phyloP scores from a whole-genome alignment of 768 basidiomycete genomes.

The Termitomyces sp. region DNA sequence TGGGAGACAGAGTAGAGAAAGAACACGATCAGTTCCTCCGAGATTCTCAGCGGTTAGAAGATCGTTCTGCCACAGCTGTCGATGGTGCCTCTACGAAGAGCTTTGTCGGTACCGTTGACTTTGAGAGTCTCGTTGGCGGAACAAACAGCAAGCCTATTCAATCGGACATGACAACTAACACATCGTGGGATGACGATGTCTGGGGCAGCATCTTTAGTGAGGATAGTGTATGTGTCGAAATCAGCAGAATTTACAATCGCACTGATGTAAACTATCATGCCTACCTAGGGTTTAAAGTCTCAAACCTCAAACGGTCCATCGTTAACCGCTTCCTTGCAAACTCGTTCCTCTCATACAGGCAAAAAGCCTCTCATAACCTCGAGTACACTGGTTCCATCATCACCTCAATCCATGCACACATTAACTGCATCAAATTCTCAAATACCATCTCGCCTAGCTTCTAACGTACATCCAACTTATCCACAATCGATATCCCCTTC shows the following conservation, averaged over 20 bases:
- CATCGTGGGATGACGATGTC: constrained; percentile 75
- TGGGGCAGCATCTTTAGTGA: constrained; percentile 76
- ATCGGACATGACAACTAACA: constrained; percentile 35
- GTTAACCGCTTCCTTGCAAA: constrained; percentile 22
- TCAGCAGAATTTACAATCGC: no score
- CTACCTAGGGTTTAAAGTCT: constrained; percentile 13
- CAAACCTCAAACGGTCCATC: constrained; percentile 11
- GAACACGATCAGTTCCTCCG: constrained; percentile 92
- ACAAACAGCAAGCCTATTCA: constrained; percentile 39
- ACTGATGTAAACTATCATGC: background rate
- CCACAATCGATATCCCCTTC: background rate
- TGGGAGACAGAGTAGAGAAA: constrained; percentile 82
- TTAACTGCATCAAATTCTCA: constrained; percentile 4
- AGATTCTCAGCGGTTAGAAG: constrained; percentile 88
- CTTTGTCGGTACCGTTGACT: constrained; percentile 61
- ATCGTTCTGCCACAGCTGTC: constrained; percentile 50
- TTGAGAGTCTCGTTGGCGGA: constrained; percentile 80
- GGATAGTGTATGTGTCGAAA: constrained; percentile 21
- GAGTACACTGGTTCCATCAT: constrained; percentile 10
- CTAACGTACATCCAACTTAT: constrained; percentile 7
- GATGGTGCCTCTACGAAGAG: constrained; percentile 33
- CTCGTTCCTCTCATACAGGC: constrained; percentile 35
- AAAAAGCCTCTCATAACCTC: constrained; percentile 26
- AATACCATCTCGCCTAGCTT: background rate
- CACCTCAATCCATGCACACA: constrained; percentile 4